These are phyloP conservation scores for Coemansia sp. DNA, from an alignment of 192 early-diverging fungal species.

Conservation along the genomic window DNA sequence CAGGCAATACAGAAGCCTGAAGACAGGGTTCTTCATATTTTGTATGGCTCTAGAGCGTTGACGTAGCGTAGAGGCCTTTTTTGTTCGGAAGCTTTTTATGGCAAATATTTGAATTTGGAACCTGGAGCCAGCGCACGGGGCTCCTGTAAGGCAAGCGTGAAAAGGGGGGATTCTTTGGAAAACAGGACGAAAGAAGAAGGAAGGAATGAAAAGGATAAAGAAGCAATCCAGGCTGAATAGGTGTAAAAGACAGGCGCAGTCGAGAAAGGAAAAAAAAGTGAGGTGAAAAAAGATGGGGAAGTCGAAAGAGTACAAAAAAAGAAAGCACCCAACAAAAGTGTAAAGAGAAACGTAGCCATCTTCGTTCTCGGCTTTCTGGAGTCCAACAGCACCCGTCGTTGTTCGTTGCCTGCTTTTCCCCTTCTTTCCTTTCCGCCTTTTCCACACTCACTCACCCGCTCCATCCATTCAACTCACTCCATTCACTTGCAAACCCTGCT, in stretches of 20 bases:
- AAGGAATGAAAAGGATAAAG: constrained; percentile 11
- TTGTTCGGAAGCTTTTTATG: neutral
- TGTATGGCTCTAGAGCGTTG: neutral
- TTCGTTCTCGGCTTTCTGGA: neutral
- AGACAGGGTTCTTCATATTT: constrained; percentile 9
- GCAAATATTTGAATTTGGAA: neutral
- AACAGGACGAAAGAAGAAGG: constrained; percentile 6
- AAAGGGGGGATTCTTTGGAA: neutral
- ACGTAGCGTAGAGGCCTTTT: neutral
- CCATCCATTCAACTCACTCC: no score
- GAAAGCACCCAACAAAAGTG: neutral
- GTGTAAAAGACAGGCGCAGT: neutral
- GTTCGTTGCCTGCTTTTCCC: neutral
- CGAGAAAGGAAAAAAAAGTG: constrained; percentile 7
- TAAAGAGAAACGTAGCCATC: neutral
- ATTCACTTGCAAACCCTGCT: no score
- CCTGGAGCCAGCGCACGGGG: neutral
- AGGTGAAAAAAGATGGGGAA: neutral
- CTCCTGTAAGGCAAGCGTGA: neutral
- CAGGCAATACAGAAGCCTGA: constrained; percentile 5
- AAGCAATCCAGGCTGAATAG: constrained; percentile 6
- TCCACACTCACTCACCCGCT: no score
- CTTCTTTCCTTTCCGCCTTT: no score
- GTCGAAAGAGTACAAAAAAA: constrained; percentile 2
- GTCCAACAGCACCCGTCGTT: neutral